Percentiles rank a stretch among this genome's conserved stretches.
phyloP scores from a whole-genome alignment of 2,329 filamentous ascomycete genomes.

The Penicillium oxalicum region DNA sequence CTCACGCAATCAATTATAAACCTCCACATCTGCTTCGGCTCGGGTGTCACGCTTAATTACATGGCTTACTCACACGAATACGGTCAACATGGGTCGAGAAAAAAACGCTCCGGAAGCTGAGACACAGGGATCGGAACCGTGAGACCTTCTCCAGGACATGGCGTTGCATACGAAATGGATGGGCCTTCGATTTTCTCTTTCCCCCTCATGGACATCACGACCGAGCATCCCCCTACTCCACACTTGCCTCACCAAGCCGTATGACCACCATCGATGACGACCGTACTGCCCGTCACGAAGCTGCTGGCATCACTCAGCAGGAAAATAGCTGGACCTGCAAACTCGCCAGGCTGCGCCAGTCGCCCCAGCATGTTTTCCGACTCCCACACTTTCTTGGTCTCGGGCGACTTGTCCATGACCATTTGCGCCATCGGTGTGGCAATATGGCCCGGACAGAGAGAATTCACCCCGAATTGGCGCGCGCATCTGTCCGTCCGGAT shows the following conservation, averaged over 20 bases:
- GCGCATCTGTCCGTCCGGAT: not conserved
- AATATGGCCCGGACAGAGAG: not conserved
- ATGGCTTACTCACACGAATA: no score
- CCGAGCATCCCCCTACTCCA: no score
- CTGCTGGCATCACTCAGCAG: not conserved
- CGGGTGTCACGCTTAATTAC: no score
- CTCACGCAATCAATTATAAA: no score
- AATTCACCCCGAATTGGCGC: not conserved
- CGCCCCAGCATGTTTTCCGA: not conserved
- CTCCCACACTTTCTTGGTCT: not conserved
- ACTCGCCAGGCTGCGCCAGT: not conserved
- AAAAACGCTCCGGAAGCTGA: no score
- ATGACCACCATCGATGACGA: not conserved
- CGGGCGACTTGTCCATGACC: not conserved
- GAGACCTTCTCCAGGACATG: no score
- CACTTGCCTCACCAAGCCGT: not conserved
- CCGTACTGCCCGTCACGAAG: not conserved
- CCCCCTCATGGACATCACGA: no score
- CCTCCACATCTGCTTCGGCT: no score
- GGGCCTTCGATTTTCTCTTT: no score
- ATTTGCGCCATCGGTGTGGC: not conserved
- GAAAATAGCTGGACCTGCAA: not conserved
- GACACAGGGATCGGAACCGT: no score
- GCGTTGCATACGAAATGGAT: no score
- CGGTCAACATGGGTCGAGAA: no score